These are phyloP conservation scores for Dicorynia guianensis DNA, from an alignment of 306 rosid genomes.

Conservation along the genomic window DNA sequence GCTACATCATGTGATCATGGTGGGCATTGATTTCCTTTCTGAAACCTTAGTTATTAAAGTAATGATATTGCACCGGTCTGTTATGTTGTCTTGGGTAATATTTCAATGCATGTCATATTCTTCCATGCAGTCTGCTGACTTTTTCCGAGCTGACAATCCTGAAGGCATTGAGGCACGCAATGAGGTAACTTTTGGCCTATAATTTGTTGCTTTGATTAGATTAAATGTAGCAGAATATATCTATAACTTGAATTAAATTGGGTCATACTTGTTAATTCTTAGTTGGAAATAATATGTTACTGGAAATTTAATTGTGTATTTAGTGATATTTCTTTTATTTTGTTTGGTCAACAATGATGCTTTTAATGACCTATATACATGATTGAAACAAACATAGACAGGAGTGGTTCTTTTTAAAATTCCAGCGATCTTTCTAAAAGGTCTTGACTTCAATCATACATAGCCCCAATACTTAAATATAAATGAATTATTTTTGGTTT, in stretches of 20 bases:
- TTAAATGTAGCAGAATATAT: not conserved
- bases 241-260: not conserved
- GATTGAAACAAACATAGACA: constrained; percentile 3
- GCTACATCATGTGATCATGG: constrained; percentile 19
- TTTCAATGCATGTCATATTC: constrained; percentile 34
- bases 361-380: not conserved
- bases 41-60: constrained; percentile 16
- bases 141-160: constrained; percentile 95
- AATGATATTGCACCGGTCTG: constrained; percentile 25
- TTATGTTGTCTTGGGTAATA: constrained; percentile 22
- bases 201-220: constrained; percentile 36
- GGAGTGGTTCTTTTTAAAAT: constrained; percentile 4
- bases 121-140: constrained; percentile 87
- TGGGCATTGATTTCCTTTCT: constrained; percentile 19
- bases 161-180: constrained; percentile 98
- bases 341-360: constrained; percentile 11
- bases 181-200: constrained; percentile 71
- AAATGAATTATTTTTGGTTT: not conserved
- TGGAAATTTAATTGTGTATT: constrained; percentile 43
- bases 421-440: not conserved
- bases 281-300: constrained; percentile 17
- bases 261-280: not conserved
- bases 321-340: constrained; percentile 20
- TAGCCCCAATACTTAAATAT: not conserved
- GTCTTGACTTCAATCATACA: constrained; percentile 21